These are phyloP conservation scores for Gnaphalium uliginosum DNA, from an alignment of 129 eudicot genomes.

Conservation along the genomic window DNA sequence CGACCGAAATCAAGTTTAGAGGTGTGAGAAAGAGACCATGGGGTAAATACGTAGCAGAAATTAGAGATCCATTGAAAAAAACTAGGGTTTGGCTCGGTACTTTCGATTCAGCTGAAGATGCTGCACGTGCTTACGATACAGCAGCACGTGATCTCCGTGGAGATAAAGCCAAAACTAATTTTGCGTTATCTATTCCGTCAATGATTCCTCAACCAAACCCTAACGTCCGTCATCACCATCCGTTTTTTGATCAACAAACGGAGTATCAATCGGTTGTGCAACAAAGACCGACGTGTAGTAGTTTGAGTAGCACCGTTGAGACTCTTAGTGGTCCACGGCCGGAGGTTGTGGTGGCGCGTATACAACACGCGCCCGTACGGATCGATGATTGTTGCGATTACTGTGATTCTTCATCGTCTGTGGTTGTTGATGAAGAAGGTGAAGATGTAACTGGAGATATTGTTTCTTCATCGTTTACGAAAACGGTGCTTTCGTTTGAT, in stretches of 20 bases:
- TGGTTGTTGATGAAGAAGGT: slow-evolving; percentile 52
- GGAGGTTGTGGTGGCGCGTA: slow-evolving; percentile 15
- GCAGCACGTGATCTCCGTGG: slow-evolving; percentile 80
- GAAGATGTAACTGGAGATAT: slow-evolving; percentile 48
- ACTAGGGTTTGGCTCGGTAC: slow-evolving; percentile 95
- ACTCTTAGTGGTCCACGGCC: slow-evolving; percentile 63
- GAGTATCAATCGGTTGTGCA: slow-evolving; percentile 35
- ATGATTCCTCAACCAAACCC: slow-evolving; percentile 20
- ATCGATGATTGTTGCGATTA: slow-evolving; percentile 68
- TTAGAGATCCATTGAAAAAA: slow-evolving; percentile 88
- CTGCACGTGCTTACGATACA: slow-evolving; percentile 83
- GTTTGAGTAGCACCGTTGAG: slow-evolving; percentile 84
- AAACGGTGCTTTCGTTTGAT: slow-evolving; percentile 52
- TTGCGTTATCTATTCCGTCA: slow-evolving; percentile 27
- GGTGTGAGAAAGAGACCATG: slow-evolving; percentile 92
- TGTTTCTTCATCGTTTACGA: slow-evolving; percentile 43
- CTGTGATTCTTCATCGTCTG: slow-evolving; percentile 83
- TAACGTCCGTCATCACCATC: slow-evolving; percentile 32
- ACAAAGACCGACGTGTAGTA: slow-evolving; percentile 66
- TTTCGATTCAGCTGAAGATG: slow-evolving; percentile 79
- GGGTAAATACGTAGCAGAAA: slow-evolving; percentile 92
- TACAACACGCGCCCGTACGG: slow-evolving; percentile 30
- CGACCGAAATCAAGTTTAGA: slow-evolving; percentile 54
- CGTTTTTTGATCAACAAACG: slow-evolving; percentile 31
- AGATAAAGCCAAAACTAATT: slow-evolving; percentile 77